Base-by-base conservation (phyloP, 495 filamentous ascomycete species). In the Polyplosphaeria fusca region DNA sequence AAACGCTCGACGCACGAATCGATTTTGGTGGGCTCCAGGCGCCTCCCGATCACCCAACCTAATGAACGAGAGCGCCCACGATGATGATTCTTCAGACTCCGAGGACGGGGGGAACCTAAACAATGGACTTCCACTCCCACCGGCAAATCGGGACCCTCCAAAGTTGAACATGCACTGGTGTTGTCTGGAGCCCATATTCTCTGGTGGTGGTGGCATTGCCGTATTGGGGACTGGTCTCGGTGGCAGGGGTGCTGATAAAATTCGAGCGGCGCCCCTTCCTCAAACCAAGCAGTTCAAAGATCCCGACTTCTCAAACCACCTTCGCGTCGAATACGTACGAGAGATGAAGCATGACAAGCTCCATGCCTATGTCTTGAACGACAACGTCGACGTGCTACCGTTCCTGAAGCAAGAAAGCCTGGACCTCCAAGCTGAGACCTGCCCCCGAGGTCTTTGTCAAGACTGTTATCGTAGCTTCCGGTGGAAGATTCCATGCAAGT, bases 101-200 rank as follows among this genome's bases (percentile, higher is more conserved):
- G 19, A 55, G 53, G 54, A 63, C 20, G 47, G 51, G 14, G 71
- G 73, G 25, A 60, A 55, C 7, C 62, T 66, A n/a, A 68, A 68
- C 44, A 61, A 56, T 12, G 66, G 66, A 44, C 28, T 61, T 23
- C 51, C 65, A 38, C 55, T 68, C 13, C 58, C 47, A 12, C 62
- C 65, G 16, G 22, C 50, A 20, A 57, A 43, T 23, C 44, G 48
- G 22, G 52, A 64, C 11, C 66, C 62, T 11, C 79, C 79, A 16
- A 71, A 69, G 37, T 66, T 81, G 46, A 79, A 74, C 23, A 80
- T 81, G 60, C 74, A 79, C 51, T 84, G 81, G 81, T 84, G 81
- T 68, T 84, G 81, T 53, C 75, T 79, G n/a, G 79, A 82, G 48
- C 81, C 81, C 2, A 77, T 80, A 37, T 82, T 82, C 63, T 83